A percentile compares a stretch with the other conserved stretches of the same genome.
Conservation (phyloP, 2,329 filamentous ascomycete genomes). For the Colletotrichum siamense region DNA sequence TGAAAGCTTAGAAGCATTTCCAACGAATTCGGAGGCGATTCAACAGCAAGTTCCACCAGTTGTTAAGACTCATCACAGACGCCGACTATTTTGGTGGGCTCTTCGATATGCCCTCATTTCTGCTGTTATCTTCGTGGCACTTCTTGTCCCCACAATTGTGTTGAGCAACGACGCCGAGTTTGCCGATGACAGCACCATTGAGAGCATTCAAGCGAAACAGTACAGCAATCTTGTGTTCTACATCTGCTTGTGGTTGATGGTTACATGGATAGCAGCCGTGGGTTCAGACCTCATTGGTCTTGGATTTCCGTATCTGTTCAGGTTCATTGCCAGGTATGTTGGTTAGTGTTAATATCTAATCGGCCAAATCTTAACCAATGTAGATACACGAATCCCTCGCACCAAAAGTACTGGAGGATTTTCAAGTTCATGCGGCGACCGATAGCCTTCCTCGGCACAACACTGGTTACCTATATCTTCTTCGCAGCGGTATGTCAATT, state of each 20-base stretch:
- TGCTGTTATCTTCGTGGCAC: conserved; percentile 17
- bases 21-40: too few relatives aligned
- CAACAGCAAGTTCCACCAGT: background rate
- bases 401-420: conserved; percentile 32
- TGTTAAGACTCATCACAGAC: background rate
- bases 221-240: conserved; percentile 26
- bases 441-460: conserved; percentile 25
- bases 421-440: conserved; percentile 28
- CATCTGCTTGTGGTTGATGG: conserved; percentile 26
- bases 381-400: conserved; percentile 33
- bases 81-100: conserved; percentile 18
- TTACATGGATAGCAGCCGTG: conserved; percentile 27
- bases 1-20: background rate
- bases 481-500: conserved; percentile 19
- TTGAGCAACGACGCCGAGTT: conserved; percentile 21
- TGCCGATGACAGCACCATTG: background rate
- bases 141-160: conserved; percentile 25
- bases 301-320: conserved; percentile 28
- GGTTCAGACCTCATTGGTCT: conserved; percentile 23
- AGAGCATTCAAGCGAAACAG: conserved; percentile 11
- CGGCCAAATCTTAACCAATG: background rate
- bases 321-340: conserved; percentile 28
- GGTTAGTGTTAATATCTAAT: background rate
- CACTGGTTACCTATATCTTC: conserved; percentile 13
- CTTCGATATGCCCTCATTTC: conserved; percentile 24